These are phyloP conservation scores for Tillandsia fasciculata DNA, from an alignment of 176 grass and related monocot species.

Conservation along the genomic window DNA sequence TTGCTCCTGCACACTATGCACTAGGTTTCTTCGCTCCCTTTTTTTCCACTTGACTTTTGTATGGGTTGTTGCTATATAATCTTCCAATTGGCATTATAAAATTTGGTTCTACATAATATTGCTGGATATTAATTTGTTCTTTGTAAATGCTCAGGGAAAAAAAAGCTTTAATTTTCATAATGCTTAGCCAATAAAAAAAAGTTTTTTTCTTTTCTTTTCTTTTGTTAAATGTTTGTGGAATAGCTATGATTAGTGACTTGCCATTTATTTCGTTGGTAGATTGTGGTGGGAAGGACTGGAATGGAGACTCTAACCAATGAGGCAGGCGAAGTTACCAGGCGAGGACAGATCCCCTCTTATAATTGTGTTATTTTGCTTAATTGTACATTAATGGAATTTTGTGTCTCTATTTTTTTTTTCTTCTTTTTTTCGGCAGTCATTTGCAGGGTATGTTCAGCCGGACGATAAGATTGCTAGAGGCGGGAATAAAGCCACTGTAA, in stretches of 20 bases:
- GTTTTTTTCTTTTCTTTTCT: constrained; percentile 2
- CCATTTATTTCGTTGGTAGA: constrained; percentile 33
- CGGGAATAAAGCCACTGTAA: constrained; percentile 96
- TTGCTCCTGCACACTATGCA: neutral
- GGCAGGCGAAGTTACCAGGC: constrained; percentile 87
- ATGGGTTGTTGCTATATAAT: no score
- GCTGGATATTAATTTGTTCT: no score
- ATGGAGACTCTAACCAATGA: constrained; percentile 70
- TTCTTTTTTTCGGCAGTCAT: constrained; percentile 35
- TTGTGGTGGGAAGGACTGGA: constrained; percentile 74
- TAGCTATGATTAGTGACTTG: neutral
- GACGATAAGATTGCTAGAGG: constrained; percentile 70
- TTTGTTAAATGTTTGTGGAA: neutral
- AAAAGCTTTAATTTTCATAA: no score
- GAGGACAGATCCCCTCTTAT: constrained; percentile 7
- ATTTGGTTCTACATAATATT: no score
- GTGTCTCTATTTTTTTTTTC: constrained; percentile 5
- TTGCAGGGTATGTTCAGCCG: constrained; percentile 87
- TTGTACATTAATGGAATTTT: neutral
- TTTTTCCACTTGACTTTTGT: neutral
- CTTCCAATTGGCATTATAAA: no score
- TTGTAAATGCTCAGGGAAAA: no score
- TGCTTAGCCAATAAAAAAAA: neutral
- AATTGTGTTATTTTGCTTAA: neutral
- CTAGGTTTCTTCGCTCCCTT: neutral